Evolutionary conservation across 768 basidiomycete genomes (phyloP).

Genomic region (Leucosporidium scottii): DNA sequence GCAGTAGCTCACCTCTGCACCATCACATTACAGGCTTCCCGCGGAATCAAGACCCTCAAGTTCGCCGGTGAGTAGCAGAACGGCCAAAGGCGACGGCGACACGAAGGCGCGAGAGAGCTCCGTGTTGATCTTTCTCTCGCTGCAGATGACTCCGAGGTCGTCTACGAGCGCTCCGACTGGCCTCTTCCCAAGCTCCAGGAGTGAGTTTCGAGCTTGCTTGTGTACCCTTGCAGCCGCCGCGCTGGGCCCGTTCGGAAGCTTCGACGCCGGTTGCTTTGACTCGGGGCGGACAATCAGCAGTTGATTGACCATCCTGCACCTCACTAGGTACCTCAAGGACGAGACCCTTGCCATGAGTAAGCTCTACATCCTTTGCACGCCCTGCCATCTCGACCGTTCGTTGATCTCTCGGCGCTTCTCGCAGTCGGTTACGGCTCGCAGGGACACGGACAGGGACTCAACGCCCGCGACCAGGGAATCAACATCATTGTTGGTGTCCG

Average conservation of each 20-base stretch:
- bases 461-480: constrained; percentile 96
- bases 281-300: no score
- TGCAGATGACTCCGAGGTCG: constrained; percentile 4
- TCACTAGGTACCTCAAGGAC: constrained; percentile 77
- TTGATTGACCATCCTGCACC: no score
- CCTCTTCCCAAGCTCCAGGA: constrained; percentile 95
- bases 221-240: no score
- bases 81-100: not conserved
- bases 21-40: constrained; percentile 8
- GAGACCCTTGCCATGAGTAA: constrained; percentile 92
- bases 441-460: constrained; percentile 88
- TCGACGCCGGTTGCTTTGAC: no score
- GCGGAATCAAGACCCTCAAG: constrained; percentile 38
- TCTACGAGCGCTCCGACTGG: constrained; percentile 60
- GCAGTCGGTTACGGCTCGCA: constrained; percentile 83
- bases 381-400: not conserved
- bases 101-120: no score
- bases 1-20: not conserved
- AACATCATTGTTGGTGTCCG: constrained; percentile 99
- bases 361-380: no score
- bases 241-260: no score
- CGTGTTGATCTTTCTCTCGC: no score
- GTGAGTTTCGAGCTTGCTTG: constrained; percentile 10
- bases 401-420: not conserved
- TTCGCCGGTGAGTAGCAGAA: constrained; percentile 38